Base-by-base conservation (phyloP, 2,329 filamentous ascomycete genomes). In the Colletotrichum gigasporum region DNA sequence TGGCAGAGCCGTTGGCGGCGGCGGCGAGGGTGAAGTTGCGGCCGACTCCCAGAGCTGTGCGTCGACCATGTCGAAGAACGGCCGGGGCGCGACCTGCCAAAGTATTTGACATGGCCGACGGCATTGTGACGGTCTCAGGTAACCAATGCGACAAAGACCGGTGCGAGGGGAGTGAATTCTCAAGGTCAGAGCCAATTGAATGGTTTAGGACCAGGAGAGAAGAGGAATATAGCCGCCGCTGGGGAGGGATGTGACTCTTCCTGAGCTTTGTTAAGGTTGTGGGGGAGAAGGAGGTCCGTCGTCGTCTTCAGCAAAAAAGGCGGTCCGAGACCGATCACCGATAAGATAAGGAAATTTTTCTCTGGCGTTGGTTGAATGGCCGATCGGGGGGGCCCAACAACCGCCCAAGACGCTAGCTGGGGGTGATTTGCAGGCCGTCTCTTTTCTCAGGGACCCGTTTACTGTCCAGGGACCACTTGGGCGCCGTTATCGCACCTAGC, bases 51-150 rank as follows among this genome's bases (percentile, higher is more conserved):
- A 81, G 75, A 67, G 76, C 73, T 68, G 79, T 72, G 58, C 83
- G 82, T 71, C 82, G 80, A 72, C 81, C 81, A 75, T 84, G 81
- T 75, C 85, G 84, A 76, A 88, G 81, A 73, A 87, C 75, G 71
- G 83, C 80, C 76, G 86, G 85, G 72, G 85, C 84, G 74, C 85
- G 83, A 73, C 85, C 84, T 71, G 85, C 85, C 76, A 87, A 75
- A 68, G 75, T 73, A 69, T 73, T 70, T 63, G 76, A 74, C 71
- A 79, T 75, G 71, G 75, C 74, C 70, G 76, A 74, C 73, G 76
- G 77, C 79, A 80, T 80, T 68, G 71, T 66, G 28, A 52, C 42
- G 18, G 42, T 53, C 57, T 62, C 48, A 41, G 34, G 30, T 22
- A 45, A n/a, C 35, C 65, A 62, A 52, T 55, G 32, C 48, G 37